Evolutionary conservation across 345 rosid species (phyloP).

Genomic region (Citrus cavaleriei): DNA sequence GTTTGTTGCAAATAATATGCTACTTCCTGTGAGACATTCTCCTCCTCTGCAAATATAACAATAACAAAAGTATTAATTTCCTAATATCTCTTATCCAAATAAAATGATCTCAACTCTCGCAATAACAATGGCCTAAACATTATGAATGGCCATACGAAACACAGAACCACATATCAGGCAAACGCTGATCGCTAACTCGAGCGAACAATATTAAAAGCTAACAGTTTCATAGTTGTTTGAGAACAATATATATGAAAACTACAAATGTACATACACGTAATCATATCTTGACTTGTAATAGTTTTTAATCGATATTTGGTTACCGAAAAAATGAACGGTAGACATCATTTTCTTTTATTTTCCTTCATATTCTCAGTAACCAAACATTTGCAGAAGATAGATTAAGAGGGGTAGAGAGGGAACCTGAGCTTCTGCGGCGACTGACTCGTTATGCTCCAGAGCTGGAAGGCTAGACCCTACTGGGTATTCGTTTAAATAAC

Average conservation of each 20-base stretch:
- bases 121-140: no score
- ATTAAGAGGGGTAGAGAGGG: not conserved
- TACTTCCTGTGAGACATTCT: constrained; percentile 80
- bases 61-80: not conserved
- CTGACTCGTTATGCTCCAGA: not conserved
- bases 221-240: not conserved
- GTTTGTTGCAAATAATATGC: constrained; percentile 27
- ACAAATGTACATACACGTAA: not conserved
- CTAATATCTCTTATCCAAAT: no score
- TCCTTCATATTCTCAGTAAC: not conserved
- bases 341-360: not conserved
- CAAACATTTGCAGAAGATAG: not conserved
- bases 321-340: not conserved
- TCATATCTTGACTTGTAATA: not conserved
- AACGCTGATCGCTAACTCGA: not conserved
- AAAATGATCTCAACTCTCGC: not conserved
- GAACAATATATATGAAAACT: not conserved
- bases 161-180: not conserved
- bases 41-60: constrained; percentile 2
- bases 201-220: not conserved
- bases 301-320: not conserved
- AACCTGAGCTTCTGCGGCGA: constrained; percentile 24
- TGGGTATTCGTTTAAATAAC: constrained; percentile 8
- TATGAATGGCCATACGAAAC: no score
- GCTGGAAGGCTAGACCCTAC: constrained; percentile 5